These are phyloP conservation scores for Russula sp. DNA, from an alignment of 768 basidiomycete genomes.

Conservation along the genomic window DNA sequence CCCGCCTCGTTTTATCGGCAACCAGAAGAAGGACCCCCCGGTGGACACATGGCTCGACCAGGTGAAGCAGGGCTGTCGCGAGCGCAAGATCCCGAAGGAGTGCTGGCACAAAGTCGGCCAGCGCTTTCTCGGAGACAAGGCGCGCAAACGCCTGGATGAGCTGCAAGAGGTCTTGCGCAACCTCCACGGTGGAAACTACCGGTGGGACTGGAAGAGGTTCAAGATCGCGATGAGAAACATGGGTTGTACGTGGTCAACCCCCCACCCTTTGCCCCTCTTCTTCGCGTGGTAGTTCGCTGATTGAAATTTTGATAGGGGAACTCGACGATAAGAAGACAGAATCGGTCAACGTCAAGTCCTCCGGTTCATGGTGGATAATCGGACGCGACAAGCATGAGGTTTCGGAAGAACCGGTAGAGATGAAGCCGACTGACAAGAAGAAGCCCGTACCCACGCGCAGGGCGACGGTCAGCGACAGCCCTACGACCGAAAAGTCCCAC, in stretches of 20 bases:
- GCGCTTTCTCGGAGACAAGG: slow-evolving; percentile 66
- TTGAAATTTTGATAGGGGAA: slow-evolving; percentile 44
- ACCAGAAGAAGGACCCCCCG: slow-evolving; percentile 58
- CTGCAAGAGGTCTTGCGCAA: slow-evolving; percentile 68
- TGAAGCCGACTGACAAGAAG: slow-evolving; percentile 12
- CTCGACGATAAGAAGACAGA: slow-evolving; percentile 57
- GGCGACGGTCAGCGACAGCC: slow-evolving; percentile 9
- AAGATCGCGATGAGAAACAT: slow-evolving; percentile 72
- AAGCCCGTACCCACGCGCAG: slow-evolving; percentile 15
- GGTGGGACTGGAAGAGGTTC: slow-evolving; percentile 83
- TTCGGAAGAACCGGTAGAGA: slow-evolving; percentile 4
- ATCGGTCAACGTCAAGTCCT: slow-evolving; percentile 51
- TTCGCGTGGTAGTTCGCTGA: not conserved
- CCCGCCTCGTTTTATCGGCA: slow-evolving; percentile 61
- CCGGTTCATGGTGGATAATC: slow-evolving; percentile 48
- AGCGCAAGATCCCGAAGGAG: slow-evolving; percentile 68
- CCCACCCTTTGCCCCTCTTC: not conserved
- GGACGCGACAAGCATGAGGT: slow-evolving; percentile 27
- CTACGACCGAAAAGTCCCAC: slow-evolving; percentile 1
- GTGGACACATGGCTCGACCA: slow-evolving; percentile 70
- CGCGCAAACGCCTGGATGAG: slow-evolving; percentile 61
- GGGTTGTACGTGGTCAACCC: slow-evolving; percentile 54
- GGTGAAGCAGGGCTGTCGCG: slow-evolving; percentile 65
- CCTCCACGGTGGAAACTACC: slow-evolving; percentile 70
- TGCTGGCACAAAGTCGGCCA: slow-evolving; percentile 81